A percentile compares a stretch with the other conserved stretches of the same genome.
Conservation (phyloP, 495 filamentous ascomycete genomes). For the Terfezia claveryi region DNA sequence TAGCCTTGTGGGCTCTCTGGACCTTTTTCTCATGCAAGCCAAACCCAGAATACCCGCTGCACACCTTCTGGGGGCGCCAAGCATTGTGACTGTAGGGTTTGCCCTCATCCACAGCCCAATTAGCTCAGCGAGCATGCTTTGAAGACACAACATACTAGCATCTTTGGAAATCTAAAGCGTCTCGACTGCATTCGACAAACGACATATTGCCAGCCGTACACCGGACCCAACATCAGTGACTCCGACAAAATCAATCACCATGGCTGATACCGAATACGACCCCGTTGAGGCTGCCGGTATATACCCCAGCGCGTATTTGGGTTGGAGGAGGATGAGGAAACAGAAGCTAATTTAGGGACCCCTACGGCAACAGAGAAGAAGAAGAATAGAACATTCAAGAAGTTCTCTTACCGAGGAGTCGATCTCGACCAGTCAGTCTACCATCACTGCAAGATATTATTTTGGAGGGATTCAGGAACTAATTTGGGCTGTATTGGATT, state of each 20-base stretch:
- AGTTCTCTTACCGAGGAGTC: slow-evolving; percentile 98
- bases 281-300: slow-evolving; percentile 20
- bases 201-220: background rate
- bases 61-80: no score
- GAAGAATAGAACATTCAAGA: slow-evolving; percentile 98
- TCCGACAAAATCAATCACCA: slow-evolving; percentile 5
- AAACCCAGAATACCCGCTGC: no score
- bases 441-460: slow-evolving; percentile 4
- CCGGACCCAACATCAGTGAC: background rate
- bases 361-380: slow-evolving; percentile 47
- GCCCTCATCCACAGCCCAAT: no score
- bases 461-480: background rate
- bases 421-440: slow-evolving; percentile 87
- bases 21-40: no score
- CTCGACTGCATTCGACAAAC: background rate
- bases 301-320: background rate
- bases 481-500: background rate
- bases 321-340: background rate
- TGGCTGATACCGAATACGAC: slow-evolving; percentile 21
- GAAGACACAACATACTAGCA: no score
- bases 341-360: slow-evolving; percentile 3
- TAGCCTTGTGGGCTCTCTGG: no score
- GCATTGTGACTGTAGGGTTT: no score
- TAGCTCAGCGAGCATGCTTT: no score
- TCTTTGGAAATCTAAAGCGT: no score